A percentile compares a stretch with the other conserved stretches of the same genome.
phyloP scores from a whole-genome alignment of 495 filamentous ascomycete species.

The Rostrohypoxylon terebratum region DNA sequence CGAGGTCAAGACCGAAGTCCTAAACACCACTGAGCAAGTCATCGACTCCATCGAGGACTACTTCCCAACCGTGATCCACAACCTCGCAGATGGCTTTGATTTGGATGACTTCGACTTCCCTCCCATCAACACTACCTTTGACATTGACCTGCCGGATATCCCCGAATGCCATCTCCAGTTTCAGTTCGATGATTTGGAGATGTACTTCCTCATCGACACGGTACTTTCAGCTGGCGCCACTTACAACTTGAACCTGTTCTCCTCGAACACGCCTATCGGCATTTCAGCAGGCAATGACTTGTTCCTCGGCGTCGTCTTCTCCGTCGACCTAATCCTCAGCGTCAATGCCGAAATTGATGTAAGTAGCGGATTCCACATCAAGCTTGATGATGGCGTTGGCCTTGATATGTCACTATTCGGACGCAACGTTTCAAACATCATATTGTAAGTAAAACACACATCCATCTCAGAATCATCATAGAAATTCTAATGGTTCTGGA shows the following conservation, averaged over 20 bases:
- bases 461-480: not conserved
- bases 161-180: constrained; percentile 58
- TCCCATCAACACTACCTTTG: constrained; percentile 52
- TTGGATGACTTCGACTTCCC: constrained; percentile 52
- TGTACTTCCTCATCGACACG: constrained; percentile 64
- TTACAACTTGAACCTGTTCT: constrained; percentile 63
- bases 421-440: constrained; percentile 58
- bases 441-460: constrained; percentile 53
- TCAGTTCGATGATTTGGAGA: constrained; percentile 63
- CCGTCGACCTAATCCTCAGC: constrained; percentile 62
- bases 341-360: constrained; percentile 61
- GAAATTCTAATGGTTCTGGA: not conserved
- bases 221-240: constrained; percentile 56
- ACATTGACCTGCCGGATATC: constrained; percentile 56
- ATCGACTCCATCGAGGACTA: constrained; percentile 47
- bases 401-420: constrained; percentile 60
- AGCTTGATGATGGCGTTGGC: constrained; percentile 59
- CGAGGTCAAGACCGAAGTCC: constrained; percentile 44
- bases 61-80: constrained; percentile 22
- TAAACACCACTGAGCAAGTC: constrained; percentile 49
- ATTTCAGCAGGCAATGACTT: constrained; percentile 53
- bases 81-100: constrained; percentile 49
- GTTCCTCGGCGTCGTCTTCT: constrained; percentile 57
- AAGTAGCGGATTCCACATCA: constrained; percentile 64
- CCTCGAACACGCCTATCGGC: constrained; percentile 58